Percentiles rank a stretch among this genome's conserved stretches.
Evolutionary conservation across 1,284 basidiomycete genomes (phyloP).

Genomic region (Tilletia caries): DNA sequence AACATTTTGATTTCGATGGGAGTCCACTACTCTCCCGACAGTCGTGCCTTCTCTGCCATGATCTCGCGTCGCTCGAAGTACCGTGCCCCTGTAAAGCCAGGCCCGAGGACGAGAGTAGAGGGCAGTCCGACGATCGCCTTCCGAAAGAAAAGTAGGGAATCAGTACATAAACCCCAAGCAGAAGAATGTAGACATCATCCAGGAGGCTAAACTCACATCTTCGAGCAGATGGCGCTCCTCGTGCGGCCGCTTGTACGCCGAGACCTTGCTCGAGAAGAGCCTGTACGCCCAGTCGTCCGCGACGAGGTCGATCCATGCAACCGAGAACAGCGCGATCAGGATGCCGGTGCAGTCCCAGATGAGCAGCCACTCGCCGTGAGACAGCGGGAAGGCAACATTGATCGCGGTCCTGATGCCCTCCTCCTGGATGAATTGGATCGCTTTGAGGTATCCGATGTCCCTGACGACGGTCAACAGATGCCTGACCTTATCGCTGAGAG

Average conservation of each 20-base stretch:
- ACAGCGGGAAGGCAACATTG: background rate
- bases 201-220: background rate
- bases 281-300: background rate
- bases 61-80: conserved; percentile 11
- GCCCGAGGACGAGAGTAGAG: background rate
- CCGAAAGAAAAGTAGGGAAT: background rate
- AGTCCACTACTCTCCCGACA: background rate
- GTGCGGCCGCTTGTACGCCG: background rate
- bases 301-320: background rate
- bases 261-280: background rate
- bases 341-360: conserved; percentile 5
- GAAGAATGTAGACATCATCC: background rate
- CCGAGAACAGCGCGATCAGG: background rate
- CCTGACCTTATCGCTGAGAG: background rate
- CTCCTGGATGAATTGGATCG: background rate
- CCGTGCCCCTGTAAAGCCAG: background rate
- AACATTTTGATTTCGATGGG: too few relatives aligned
- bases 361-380: conserved; percentile 8
- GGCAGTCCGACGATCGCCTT: background rate
- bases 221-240: background rate
- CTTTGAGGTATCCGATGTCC: background rate
- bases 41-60: conserved; percentile 5
- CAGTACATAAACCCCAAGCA: background rate
- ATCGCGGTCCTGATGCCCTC: background rate
- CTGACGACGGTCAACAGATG: background rate